Evolutionary conservation across 2,329 filamentous ascomycete species (phyloP), one percentile per base, ranked within the genome.

Genomic region (Penicillium sp.): DNA sequence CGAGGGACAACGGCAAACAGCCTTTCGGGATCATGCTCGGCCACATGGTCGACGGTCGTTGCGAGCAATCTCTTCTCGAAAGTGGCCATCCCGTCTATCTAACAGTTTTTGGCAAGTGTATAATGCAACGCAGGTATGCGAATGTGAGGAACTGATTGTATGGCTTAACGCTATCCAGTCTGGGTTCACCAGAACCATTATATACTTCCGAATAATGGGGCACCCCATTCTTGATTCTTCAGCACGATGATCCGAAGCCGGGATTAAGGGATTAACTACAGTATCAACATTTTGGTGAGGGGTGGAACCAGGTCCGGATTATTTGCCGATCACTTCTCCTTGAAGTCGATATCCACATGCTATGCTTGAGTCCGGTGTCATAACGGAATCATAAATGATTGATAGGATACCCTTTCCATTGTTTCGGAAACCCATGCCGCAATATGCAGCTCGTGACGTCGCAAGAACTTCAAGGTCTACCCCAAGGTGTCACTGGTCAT

Each of bases 31-130:
- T 50, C 51, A 10, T 25, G n/a, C 41, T 47, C 24, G 13, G 50
- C 50, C 12, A 35, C 41, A 27, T 32, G 23, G 13, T 53, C 50
- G 25, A 53, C 47, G 8, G 44, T 41, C 25, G 33, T 47, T 2
- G 54, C 37, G 10, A 58, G 38, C 9, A 55, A 41, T 35, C 57
- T 61, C 42, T 55, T 59, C 10, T 13, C 13, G 9, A 41, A 31
- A 37, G 39, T 9, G n/a, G 24, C 32, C 44, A 50, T 50, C 24
- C 9, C 1, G 25, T 18, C 7, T 5, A 13, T 9, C 5, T 23
- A 12, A 15, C 12, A 4, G 40, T 13, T 10, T 29, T 18, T 13
- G 7, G 33, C 29, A 24, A 43, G 6, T 5, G 13, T 33, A 15
- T 29, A 43, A 23, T 23, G 5, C 15, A 12, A 32, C n/a, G 29